These are phyloP conservation scores for Leishmania turanica DNA, from an alignment of 208 protist species.

Conservation along the genomic window DNA sequence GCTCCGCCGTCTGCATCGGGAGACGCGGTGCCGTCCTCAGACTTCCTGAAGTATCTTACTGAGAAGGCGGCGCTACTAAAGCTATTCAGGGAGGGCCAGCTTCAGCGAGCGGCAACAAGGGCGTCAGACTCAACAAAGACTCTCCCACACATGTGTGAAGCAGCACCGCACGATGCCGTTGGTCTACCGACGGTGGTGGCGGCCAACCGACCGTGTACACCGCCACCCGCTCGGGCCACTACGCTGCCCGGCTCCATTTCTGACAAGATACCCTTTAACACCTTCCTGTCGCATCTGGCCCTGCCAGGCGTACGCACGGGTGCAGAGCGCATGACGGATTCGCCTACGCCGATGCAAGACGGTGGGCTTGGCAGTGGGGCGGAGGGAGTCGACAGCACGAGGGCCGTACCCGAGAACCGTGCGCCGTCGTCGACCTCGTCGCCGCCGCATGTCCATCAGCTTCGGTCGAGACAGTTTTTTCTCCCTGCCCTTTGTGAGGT, in stretches of 20 bases:
- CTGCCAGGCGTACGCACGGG: conserved; percentile 10
- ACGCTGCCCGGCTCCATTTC: background rate
- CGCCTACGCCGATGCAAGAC: background rate
- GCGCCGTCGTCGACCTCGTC: background rate
- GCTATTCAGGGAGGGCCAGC: background rate
- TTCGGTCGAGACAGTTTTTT: conserved; percentile 26
- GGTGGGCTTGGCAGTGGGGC: background rate
- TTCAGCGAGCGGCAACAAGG: background rate
- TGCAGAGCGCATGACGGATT: conserved; percentile 4
- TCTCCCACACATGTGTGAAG: background rate
- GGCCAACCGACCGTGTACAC: background rate
- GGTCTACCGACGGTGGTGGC: background rate
- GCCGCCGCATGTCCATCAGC: conserved; percentile 25
- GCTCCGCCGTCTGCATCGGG: background rate
- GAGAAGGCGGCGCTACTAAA: conserved; percentile 9
- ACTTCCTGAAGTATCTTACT: conserved; percentile 8
- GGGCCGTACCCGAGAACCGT: background rate
- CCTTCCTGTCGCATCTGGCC: conserved; percentile 16
- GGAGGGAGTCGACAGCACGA: background rate
- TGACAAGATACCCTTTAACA: background rate
- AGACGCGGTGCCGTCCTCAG: background rate
- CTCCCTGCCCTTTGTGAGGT: conserved; percentile 21
- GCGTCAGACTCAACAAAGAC: background rate
- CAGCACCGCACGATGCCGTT: background rate
- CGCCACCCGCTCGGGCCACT: background rate